phyloP scores from a whole-genome alignment of 2,329 filamentous ascomycete species.

The Aspergillus awamori region DNA sequence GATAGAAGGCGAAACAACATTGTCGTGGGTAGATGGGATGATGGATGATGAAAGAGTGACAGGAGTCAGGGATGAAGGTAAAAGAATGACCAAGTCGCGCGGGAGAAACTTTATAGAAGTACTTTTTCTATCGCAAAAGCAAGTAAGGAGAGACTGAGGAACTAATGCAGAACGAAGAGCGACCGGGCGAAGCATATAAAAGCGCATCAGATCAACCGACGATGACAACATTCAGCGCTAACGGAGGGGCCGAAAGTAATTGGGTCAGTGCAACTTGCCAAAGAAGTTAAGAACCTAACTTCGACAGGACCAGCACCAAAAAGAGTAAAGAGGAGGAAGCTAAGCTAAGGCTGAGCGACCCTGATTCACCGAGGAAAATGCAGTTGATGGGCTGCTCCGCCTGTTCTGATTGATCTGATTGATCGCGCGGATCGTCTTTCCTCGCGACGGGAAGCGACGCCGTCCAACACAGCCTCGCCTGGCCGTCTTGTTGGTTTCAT shows the following conservation, averaged over 20 bases:
- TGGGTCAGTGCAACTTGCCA: not conserved
- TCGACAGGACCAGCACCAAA: too few relatives aligned
- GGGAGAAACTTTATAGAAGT: not conserved
- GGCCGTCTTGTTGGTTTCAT: not conserved
- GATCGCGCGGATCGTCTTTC: not conserved
- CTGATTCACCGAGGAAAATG: not conserved
- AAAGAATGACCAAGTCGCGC: not conserved
- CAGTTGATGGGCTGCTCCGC: not conserved
- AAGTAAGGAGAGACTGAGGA: constrained; percentile 6
- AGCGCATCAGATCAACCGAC: not conserved
- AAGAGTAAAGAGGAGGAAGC: not conserved
- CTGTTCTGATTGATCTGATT: not conserved
- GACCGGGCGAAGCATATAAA: constrained; percentile 10
- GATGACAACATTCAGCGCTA: constrained; percentile 6
- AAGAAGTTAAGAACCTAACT: too few relatives aligned
- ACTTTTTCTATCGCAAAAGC: not conserved
- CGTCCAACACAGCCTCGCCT: constrained; percentile 4
- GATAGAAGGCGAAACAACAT: constrained; percentile 19
- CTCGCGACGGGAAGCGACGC: not conserved
- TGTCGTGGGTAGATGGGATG: not conserved
- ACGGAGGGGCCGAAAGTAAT: constrained; percentile 4
- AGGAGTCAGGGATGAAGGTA: not conserved
- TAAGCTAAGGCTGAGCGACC: constrained; percentile 1
- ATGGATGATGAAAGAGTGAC: not conserved
- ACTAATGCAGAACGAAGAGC: not conserved